Evolutionary conservation across 352 stramenopile genomes (phyloP).

Genomic region (Thraustotheca clavata): DNA sequence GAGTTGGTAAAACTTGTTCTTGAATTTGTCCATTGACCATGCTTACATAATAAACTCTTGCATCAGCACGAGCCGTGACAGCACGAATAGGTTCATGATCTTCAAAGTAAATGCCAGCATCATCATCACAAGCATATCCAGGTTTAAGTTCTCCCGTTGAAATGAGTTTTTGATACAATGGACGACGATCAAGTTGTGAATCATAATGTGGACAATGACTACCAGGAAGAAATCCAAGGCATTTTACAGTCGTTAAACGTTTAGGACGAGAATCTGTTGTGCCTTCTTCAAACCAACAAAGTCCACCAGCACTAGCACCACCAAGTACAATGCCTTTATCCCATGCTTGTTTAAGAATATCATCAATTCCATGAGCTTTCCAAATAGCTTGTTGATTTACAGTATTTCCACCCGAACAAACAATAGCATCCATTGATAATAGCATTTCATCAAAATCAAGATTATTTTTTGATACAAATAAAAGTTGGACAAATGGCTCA

Average conservation of each 20-base stretch:
- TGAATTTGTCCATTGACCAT: conserved; percentile 1
- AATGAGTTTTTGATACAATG: conserved; percentile 19
- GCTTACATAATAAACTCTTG: conserved; percentile 21
- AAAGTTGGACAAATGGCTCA: conserved; percentile 17
- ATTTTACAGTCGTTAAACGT: conserved; percentile 11
- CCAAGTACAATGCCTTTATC: conserved; percentile 17
- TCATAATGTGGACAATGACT: conserved; percentile 21
- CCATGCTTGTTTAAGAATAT: conserved; percentile 13
- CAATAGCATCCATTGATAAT: conserved; percentile 19
- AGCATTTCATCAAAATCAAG: conserved; percentile 15
- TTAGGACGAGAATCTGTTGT: conserved; percentile 15
- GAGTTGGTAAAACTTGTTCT: conserved; percentile 10
- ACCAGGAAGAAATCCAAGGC: conserved; percentile 18
- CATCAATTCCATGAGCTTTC: conserved; percentile 17
- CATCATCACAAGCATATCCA: conserved; percentile 19
- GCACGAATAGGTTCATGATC: conserved; percentile 1
- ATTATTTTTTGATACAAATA: conserved; percentile 3
- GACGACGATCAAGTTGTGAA: conserved; percentile 5
- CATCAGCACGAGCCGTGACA: conserved; percentile 12
- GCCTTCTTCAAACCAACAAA: conserved; percentile 22
- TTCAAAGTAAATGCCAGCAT: conserved; percentile 21
- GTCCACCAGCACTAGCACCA: conserved; percentile 3
- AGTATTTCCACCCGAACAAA: conserved; percentile 18
- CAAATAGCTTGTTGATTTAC: conserved; percentile 21
- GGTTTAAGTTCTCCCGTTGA: conserved; percentile 17